A percentile compares a stretch with the other conserved stretches of the same genome.
phyloP scores from a whole-genome alignment of 345 rosid genomes.

The Eucalyptus cloeziana region DNA sequence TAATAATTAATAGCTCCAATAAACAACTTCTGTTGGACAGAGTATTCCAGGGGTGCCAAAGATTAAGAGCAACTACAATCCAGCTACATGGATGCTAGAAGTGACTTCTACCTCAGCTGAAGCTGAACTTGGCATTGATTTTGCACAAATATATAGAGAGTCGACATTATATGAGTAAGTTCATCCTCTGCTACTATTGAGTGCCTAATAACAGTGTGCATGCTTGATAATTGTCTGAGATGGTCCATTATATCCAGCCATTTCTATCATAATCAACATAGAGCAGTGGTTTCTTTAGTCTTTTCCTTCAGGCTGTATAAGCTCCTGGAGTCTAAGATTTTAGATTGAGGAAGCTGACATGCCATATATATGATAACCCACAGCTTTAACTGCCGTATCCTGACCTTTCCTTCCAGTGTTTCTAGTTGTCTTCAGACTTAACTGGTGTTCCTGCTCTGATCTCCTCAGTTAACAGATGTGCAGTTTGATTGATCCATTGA shows the following conservation, averaged over 20 bases:
- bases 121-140: conserved; percentile 50
- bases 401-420: neutral
- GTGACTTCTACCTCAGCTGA: conserved; percentile 51
- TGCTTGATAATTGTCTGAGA: neutral
- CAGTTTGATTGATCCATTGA: neutral
- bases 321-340: neutral
- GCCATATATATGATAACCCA: neutral
- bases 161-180: conserved; percentile 47
- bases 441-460: neutral
- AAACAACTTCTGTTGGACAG: conserved; percentile 8
- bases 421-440: neutral
- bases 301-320: neutral
- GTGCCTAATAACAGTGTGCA: neutral
- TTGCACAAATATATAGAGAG: conserved; percentile 28
- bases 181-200: neutral
- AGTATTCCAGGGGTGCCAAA: conserved; percentile 41
- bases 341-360: neutral
- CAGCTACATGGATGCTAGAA: conserved; percentile 82
- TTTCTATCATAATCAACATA: neutral
- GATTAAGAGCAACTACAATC: conserved; percentile 57
- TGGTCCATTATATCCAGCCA: neutral
- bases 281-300: neutral
- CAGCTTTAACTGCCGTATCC: neutral
- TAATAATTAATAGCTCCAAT: neutral
- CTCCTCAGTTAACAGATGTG: neutral